Conservation (phyloP, 305 asterid species). For the Fraxinus greggii region DNA sequence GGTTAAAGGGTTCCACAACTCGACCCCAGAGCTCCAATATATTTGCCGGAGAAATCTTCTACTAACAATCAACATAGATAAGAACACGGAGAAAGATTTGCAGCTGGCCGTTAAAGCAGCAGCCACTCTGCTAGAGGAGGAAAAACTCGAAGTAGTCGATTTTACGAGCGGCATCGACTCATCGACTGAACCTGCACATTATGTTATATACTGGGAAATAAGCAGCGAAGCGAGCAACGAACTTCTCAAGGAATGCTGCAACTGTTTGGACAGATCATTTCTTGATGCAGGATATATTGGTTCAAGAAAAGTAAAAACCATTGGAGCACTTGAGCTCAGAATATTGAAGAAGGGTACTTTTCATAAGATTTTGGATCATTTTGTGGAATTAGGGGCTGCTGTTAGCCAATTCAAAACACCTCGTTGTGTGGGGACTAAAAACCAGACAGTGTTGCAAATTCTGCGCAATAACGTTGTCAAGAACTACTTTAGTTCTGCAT, state of each 20-base stretch:
- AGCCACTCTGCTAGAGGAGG: constrained; percentile 43
- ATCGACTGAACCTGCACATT: constrained; percentile 64
- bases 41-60: constrained; percentile 77
- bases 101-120: constrained; percentile 81
- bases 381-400: constrained; percentile 80
- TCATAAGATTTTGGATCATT: constrained; percentile 75
- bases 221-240: constrained; percentile 55
- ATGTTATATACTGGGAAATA: constrained; percentile 77
- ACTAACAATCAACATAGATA: constrained; percentile 82
- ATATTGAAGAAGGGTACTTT: constrained; percentile 70
- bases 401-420: constrained; percentile 98
- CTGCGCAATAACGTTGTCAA: constrained; percentile 43
- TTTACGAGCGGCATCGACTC: constrained; percentile 73
- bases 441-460: constrained; percentile 53
- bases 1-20: constrained; percentile 79
- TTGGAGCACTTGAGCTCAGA: constrained; percentile 68
- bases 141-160: constrained; percentile 73
- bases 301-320: constrained; percentile 56
- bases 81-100: constrained; percentile 85
- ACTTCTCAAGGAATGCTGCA: constrained; percentile 64
- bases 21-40: constrained; percentile 83
- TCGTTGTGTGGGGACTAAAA: constrained; percentile 65
- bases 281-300: constrained; percentile 71
- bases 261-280: constrained; percentile 70
- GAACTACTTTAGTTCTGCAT: constrained; percentile 70